A percentile compares a stretch with the other conserved stretches of the same genome.
phyloP scores from a whole-genome alignment of 2,329 filamentous ascomycete species.

The Fusarium siculi region DNA sequence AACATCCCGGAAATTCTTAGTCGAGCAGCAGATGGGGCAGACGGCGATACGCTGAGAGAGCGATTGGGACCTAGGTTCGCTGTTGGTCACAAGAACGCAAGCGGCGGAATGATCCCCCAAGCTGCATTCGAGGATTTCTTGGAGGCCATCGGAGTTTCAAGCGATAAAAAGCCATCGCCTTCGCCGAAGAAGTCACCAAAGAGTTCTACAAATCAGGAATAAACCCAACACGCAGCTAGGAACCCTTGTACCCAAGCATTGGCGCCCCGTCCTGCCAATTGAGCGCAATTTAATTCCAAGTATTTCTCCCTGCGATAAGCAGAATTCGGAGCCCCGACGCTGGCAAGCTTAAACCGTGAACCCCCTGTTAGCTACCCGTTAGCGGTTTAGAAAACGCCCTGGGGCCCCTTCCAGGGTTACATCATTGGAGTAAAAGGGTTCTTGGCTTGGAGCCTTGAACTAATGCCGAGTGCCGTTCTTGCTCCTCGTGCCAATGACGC shows the following conservation, averaged over 20 bases:
- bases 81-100: slow-evolving; percentile 74
- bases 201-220: slow-evolving; percentile 55
- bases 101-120: slow-evolving; percentile 69
- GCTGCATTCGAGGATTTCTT: slow-evolving; percentile 74
- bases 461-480: background rate
- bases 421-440: background rate
- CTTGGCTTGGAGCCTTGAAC: background rate
- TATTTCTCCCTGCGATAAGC: background rate
- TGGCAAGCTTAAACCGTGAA: background rate
- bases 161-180: slow-evolving; percentile 56
- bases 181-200: slow-evolving; percentile 40
- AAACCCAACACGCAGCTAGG: slow-evolving; percentile 50
- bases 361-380: background rate
- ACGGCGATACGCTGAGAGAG: slow-evolving; percentile 53
- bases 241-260: background rate
- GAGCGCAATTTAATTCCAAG: slow-evolving; percentile 10
- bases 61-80: slow-evolving; percentile 72
- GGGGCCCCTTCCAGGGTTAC: background rate
- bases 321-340: background rate
- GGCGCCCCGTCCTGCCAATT: background rate
- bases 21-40: slow-evolving; percentile 58
- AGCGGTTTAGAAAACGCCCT: background rate
- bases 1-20: slow-evolving; percentile 71
- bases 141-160: slow-evolving; percentile 61
- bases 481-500: slow-evolving; percentile 5